Evolutionary conservation across 1,139 yeast genomes (phyloP).

Genomic region (Blastobotrys elegans): DNA sequence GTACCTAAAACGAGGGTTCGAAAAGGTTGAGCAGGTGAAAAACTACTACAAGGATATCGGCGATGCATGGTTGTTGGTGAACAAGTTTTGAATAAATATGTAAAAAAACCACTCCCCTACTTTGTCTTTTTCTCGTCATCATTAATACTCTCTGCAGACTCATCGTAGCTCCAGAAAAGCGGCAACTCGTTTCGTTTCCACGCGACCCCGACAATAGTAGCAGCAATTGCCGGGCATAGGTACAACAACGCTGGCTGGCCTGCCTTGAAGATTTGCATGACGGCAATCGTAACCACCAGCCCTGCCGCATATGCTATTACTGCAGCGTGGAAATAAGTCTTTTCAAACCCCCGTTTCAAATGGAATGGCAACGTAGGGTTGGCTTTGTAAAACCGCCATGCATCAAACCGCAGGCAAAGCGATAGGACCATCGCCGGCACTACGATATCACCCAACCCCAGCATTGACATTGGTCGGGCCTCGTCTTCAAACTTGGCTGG

Average conservation of each 20-base stretch:
- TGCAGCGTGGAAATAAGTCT: conserved; percentile 45
- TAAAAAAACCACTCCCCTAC: not conserved
- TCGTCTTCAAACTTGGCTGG: conserved; percentile 10
- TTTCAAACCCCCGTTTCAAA: conserved; percentile 37
- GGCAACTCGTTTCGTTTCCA: conserved; percentile 39
- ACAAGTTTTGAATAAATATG: conserved; percentile 1
- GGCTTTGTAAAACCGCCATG: conserved; percentile 37
- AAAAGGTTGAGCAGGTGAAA: conserved; percentile 37
- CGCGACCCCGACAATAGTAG: conserved; percentile 36
- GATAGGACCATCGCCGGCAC: conserved; percentile 52
- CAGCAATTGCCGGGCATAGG: conserved; percentile 49
- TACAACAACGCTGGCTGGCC: conserved; percentile 70
- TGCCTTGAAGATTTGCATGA: conserved; percentile 36
- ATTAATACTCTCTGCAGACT: conserved; percentile 14
- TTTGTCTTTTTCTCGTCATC: conserved; percentile 1
- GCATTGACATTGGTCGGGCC: conserved; percentile 34
- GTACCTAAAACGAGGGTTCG: conserved; percentile 55
- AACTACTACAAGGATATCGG: conserved; percentile 46
- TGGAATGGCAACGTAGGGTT: conserved; percentile 34
- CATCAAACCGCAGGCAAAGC: conserved; percentile 49
- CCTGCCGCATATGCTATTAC: conserved; percentile 45
- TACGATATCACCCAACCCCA: conserved; percentile 60
- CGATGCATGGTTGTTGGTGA: conserved; percentile 25
- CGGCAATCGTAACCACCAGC: conserved; percentile 41
- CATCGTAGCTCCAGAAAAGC: conserved; percentile 39